phyloP scores from a whole-genome alignment of 495 filamentous ascomycete species.

The Lasiosphaeria ovina region DNA sequence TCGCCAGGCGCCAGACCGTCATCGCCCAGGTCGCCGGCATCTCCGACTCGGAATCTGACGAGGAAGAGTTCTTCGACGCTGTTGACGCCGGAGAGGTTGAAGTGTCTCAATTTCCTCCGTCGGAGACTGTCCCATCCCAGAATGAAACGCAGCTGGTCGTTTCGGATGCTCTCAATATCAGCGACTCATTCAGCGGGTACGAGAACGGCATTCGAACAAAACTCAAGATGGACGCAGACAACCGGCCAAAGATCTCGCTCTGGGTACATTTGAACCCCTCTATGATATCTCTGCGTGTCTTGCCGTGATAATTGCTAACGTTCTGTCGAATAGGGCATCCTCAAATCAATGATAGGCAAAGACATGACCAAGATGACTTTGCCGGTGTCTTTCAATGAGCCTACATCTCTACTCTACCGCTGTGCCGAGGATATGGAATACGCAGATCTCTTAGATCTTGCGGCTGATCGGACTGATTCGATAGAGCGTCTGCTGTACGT shows the following conservation, averaged over 20 bases:
- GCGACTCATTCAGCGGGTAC: conserved; percentile 80
- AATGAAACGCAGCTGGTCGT: conserved; percentile 40
- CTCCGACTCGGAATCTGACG: conserved; percentile 76
- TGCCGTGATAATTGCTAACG: neutral
- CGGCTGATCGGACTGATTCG: conserved; percentile 80
- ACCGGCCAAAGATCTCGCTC: conserved; percentile 88
- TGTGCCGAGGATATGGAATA: conserved; percentile 98
- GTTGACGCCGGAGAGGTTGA: conserved; percentile 90
- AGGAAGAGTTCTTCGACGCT: conserved; percentile 97
- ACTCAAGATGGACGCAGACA: conserved; percentile 87
- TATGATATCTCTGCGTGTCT: conserved; percentile 19
- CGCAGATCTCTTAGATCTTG: conserved; percentile 85
- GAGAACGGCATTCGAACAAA: conserved; percentile 76
- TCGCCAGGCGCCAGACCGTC: conserved; percentile 54
- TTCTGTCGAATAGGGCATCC: conserved; percentile 64
- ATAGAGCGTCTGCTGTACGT: conserved; percentile 95
- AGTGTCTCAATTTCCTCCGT: conserved; percentile 56
- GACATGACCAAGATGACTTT: conserved; percentile 99
- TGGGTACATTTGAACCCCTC: conserved; percentile 66
- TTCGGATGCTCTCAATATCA: conserved; percentile 58
- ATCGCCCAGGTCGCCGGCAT: conserved; percentile 61
- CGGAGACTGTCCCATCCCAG: conserved; percentile 42
- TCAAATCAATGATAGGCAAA: conserved; percentile 99
- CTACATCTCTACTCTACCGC: conserved; percentile 92
- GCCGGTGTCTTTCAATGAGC: conserved; percentile 97